Conservation (phyloP, 2,329 filamentous ascomycete species). For the Cercospora citrullina region DNA sequence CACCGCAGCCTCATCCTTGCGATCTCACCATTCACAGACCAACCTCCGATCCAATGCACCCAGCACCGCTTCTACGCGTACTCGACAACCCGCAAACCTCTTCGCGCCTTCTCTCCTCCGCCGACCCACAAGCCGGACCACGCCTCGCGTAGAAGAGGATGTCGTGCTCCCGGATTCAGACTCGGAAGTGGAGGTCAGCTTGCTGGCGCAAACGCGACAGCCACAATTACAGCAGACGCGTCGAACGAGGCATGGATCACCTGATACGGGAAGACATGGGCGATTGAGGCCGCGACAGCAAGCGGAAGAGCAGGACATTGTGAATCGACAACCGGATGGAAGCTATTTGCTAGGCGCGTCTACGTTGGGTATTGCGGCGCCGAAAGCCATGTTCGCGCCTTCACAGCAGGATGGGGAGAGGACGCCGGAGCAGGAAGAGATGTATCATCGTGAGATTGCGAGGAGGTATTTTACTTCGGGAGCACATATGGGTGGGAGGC, state of each 20-base stretch:
- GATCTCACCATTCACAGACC: constrained; percentile 27
- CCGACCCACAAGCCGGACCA: constrained; percentile 29
- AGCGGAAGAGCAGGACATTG: constrained; percentile 31
- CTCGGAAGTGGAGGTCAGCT: constrained; percentile 26
- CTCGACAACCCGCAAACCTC: constrained; percentile 29
- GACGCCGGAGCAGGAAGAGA: constrained; percentile 22
- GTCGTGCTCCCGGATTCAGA: constrained; percentile 33
- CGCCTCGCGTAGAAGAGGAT: constrained; percentile 32
- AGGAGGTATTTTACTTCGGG: constrained; percentile 34
- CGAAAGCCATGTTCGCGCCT: constrained; percentile 15
- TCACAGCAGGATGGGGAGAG: constrained; percentile 16
- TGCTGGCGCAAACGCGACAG: constrained; percentile 1
- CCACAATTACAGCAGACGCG: constrained; percentile 20
- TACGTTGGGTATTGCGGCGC: constrained; percentile 9
- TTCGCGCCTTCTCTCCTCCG: constrained; percentile 32
- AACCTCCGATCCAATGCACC: constrained; percentile 30
- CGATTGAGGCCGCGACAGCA: constrained; percentile 18
- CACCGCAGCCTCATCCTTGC: constrained; percentile 21
- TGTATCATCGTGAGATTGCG: constrained; percentile 28
- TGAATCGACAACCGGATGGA: constrained; percentile 34
- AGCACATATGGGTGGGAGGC: constrained; percentile 25
- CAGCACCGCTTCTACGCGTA: constrained; percentile 30
- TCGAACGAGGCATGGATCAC: constrained; percentile 24
- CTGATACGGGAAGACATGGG: constrained; percentile 20
- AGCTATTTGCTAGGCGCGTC: constrained; percentile 29